Evolutionary conservation across 208 protist genomes (phyloP), one percentile per base, ranked within the genome.

Genomic region (Leishmania amazonensis): DNA sequence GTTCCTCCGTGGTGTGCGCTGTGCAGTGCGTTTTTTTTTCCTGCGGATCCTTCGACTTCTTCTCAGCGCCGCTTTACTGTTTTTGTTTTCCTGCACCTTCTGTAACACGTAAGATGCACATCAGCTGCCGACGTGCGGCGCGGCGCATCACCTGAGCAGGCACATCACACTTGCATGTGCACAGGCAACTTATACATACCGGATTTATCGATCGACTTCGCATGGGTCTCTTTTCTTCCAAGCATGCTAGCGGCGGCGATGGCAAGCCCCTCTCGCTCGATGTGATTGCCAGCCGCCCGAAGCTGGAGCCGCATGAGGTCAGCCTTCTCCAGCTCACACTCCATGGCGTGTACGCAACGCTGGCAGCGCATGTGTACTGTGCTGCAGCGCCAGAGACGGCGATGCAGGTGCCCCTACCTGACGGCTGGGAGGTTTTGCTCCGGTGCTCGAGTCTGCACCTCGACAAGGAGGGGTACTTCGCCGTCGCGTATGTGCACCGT

Each of bases 391-490:
- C 81, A 38, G 81, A 84, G n/a, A 87, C 79, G 7, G 67, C 75
- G 40, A 81, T 83, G 17, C 77, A 81, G 40, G 84, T 87, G 4
- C 64, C 70, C 2, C 78, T 96, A 35, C 96, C 96, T 9, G 76
- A 85, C 3, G 91, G 89, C 28, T 98, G 96, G 96, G 65, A 91
- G 71, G 79, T 96, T 28, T 81, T 97, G 45, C 51, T 97, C 38
- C 88, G 86, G 54, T 93, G 90, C 60, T 68, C 86, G 24, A 83
- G 92, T 35, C 75, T 95, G 65, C 81, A 95, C 65, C 85, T 98
- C 19, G 86, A 98, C 83, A 87, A 89, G 38, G 93, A 97, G 68
- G 96, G 96, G 49, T 98, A 96, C 81, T 96, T 89, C 85, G 96
- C 91, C 40, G 85, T 93, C 2, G 94, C 96, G 28, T 98, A 97